These are phyloP conservation scores for Cryphonectria nitschkei DNA, from an alignment of 2,329 filamentous ascomycete genomes.

Conservation along the genomic window DNA sequence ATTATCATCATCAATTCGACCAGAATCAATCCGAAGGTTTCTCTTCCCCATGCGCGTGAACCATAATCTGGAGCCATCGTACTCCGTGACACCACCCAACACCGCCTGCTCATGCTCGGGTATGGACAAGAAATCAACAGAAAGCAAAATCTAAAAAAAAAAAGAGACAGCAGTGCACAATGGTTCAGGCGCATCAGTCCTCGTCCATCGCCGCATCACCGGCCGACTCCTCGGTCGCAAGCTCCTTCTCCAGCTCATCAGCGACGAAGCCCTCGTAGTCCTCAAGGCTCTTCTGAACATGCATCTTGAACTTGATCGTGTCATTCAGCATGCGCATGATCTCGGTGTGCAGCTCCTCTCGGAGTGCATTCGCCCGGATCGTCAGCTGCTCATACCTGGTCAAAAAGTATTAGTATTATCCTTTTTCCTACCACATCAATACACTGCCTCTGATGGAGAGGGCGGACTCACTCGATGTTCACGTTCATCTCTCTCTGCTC, in stretches of 20 bases:
- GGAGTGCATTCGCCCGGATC: constrained; percentile 77
- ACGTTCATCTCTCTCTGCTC: constrained; percentile 96
- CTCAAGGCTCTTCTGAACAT: constrained; percentile 89
- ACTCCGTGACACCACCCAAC: constrained; percentile 16
- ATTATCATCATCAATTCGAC: background rate
- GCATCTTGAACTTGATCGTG: constrained; percentile 98
- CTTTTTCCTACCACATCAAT: background rate
- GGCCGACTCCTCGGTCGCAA: constrained; percentile 64
- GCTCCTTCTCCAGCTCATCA: constrained; percentile 86
- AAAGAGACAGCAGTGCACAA: background rate
- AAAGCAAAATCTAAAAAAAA: background rate
- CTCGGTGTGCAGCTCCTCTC: constrained; percentile 98
- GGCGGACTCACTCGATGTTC: constrained; percentile 74
- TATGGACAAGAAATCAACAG: constrained; percentile 5
- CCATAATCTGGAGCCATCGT: background rate
- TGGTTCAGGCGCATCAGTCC: constrained; percentile 37
- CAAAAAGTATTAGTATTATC: constrained; percentile 15
- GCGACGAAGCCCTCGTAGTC: constrained; percentile 94
- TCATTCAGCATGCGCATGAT: constrained; percentile 96
- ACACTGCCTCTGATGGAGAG: background rate
- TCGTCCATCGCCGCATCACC: constrained; percentile 59
- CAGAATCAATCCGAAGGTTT: background rate
- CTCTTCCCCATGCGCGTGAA: background rate
- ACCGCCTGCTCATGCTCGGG: constrained; percentile 19
- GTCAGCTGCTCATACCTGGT: constrained; percentile 86